Base-by-base conservation (phyloP, 371 early-diverging fungal species). In the Dichotomocladium elegans region DNA sequence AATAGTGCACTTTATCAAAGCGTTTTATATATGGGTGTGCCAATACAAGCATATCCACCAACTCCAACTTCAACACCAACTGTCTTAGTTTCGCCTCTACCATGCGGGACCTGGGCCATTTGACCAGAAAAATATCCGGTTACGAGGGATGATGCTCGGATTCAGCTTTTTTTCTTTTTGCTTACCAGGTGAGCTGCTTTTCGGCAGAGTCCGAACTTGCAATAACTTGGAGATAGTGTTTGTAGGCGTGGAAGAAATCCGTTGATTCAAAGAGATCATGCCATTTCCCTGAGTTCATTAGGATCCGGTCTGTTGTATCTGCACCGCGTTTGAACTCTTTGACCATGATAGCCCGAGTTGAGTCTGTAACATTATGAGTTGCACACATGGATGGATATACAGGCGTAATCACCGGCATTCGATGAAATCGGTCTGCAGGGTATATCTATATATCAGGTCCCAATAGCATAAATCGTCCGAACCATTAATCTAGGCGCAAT, bases 371-470 rank as follows among this genome's bases (percentile, higher is more conserved):
- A 63, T 99, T 99, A 74, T 99, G 99, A 0, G 99, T 99, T 2
- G 99, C 87, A 67, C 99, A 99, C 95, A 99, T 99, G 19, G 96
- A 94, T 17, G 99, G 99, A 66, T 99, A 99, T 0, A 98, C 99
- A 4, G 99, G 99, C 11, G 99, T 99, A 55, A 99, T 99, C 44
- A 99, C 92, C 1, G 99, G 99, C 99, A 99, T 99, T 27, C 88
- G 83, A 68, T 99, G 99, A 14, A 79, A 83, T 52, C 77, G 79
- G 64, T 99, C 99, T 8, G 85, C 74, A 0, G 90, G 87, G 74
- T 98, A 92, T 1, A 93, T 55, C 77, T 86, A 66, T n/a, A n/a
- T n/a, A n/a, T n/a, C n/a, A n/a, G n/a, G n/a, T n/a, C n/a, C n/a
- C n/a, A n/a, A n/a, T n/a, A n/a, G n/a, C n/a, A n/a, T n/a, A n/a